Base-by-base conservation (phyloP, 192 early-diverging fungal species). In the Mortierella antarctica region DNA sequence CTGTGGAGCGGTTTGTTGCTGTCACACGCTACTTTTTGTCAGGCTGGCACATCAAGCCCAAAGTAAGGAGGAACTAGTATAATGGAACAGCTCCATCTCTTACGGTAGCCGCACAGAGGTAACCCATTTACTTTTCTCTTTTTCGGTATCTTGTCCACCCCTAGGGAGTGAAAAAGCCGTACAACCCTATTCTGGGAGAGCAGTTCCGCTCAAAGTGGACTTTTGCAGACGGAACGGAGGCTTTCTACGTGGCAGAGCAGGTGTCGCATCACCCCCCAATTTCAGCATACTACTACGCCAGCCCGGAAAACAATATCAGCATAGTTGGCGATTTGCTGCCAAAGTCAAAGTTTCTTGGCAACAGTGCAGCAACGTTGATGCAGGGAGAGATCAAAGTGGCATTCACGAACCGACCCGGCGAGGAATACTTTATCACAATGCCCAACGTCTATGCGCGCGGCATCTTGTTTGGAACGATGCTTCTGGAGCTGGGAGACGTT, bases 381-480 rank as follows among this genome's bases (percentile, higher is more conserved):
- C 86, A 92, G 55, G 95, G 95, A 15, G 88, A 88, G 39, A 85
- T 87, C 53, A 82, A 88, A 66, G 87, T 94, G 18, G 68, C 78
- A 9, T 89, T 95, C 69, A 83, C 88, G 44, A 72, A 90, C 80
- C 74, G 87, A 71, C 83, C 90, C 71, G 85, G 89, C 65, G 95
- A 98, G 61, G 86, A 86, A 21, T 96, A 96, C 85, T 73, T 87
- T 48, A 91, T 98, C 61, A 91, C 88, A 0, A 92, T 94, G 81
- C 97, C 97, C 10, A 98, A 98, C 83, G 91, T 97, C 69, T 98
- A 98, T 80, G 97, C 95, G 6, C 88, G 97, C 11, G 95, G 95
- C 3, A 94, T 98, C 57, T 65, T 98, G 79, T 95, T 98, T 85
- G 97, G 97, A 45, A 96, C 91, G 31, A 97, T 98, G 97, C 90